These are phyloP conservation scores for Teratosphaeria viscida DNA, from an alignment of 2,329 filamentous ascomycete genomes.

Conservation along the genomic window DNA sequence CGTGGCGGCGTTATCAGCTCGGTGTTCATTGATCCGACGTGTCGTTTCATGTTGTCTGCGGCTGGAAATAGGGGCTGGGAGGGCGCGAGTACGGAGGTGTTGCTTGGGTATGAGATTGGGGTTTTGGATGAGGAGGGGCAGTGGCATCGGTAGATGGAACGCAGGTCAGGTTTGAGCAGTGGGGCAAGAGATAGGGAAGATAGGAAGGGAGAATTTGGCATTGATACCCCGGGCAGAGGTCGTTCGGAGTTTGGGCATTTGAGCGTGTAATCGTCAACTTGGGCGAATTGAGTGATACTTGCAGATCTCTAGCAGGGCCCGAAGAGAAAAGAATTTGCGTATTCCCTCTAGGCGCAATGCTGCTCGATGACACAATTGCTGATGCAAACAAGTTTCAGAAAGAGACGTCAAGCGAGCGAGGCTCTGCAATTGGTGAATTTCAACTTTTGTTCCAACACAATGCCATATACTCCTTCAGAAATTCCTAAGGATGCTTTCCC, in stretches of 20 bases:
- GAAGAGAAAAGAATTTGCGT: too few relatives aligned
- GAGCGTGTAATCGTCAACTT: background rate
- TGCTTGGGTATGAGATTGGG: slow-evolving; percentile 86
- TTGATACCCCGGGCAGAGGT: background rate
- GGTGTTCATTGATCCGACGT: slow-evolving; percentile 78
- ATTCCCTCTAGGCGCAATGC: too few relatives aligned
- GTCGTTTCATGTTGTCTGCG: slow-evolving; percentile 81
- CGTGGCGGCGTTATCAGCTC: slow-evolving; percentile 79
- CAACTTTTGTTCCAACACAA: background rate
- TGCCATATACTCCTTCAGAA: background rate
- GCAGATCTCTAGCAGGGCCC: too few relatives aligned
- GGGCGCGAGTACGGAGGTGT: slow-evolving; percentile 74
- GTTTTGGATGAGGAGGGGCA: slow-evolving; percentile 20
- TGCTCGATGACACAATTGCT: too few relatives aligned
- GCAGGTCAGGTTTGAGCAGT: background rate
- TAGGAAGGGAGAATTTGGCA: background rate
- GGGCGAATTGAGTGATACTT: too few relatives aligned
- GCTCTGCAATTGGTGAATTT: background rate
- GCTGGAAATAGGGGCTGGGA: slow-evolving; percentile 95
- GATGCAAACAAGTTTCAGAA: background rate
- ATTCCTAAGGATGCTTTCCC: background rate
- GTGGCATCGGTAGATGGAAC: slow-evolving; percentile 16
- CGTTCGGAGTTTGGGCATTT: background rate
- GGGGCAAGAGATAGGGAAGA: background rate
- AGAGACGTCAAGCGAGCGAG: background rate